A percentile compares a stretch with the other conserved stretches of the same genome.
Conservation (phyloP, 1,284 basidiomycete genomes). For the Austropuccinia psidii region DNA sequence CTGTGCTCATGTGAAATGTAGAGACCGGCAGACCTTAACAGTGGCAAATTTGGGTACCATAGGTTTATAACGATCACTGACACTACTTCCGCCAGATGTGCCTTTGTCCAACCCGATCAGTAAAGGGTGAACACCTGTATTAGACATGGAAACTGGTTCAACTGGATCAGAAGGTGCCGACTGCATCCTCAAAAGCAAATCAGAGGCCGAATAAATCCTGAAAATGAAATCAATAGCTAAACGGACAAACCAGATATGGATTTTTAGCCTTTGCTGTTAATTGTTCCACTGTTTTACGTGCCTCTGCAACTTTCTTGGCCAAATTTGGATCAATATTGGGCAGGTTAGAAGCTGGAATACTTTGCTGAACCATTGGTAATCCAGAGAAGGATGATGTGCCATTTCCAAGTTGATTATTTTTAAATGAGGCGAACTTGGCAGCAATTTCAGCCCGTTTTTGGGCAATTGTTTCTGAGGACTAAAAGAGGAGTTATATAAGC, state of each 20-base stretch:
- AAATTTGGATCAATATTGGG: constrained; percentile 34
- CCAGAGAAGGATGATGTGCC: background rate
- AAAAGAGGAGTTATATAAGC: background rate
- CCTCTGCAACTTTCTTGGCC: constrained; percentile 35
- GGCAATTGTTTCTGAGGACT: constrained; percentile 31
- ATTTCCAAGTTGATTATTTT: background rate
- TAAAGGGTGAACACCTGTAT: constrained; percentile 57
- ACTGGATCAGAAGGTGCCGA: constrained; percentile 37
- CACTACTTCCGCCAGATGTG: constrained; percentile 58
- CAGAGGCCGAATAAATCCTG: background rate
- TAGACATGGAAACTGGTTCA: constrained; percentile 53
- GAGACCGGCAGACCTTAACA: constrained; percentile 58
- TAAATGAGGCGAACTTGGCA: constrained; percentile 34
- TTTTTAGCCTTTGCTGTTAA: constrained; percentile 49
- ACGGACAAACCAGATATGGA: constrained; percentile 63
- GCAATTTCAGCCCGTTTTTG: constrained; percentile 34
- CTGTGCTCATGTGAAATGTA: background rate
- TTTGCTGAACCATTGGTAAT: background rate
- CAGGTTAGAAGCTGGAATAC: background rate
- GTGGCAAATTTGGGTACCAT: constrained; percentile 96
- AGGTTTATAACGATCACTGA: constrained; percentile 83
- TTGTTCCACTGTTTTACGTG: constrained; percentile 29
- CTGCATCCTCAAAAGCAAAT: no score
- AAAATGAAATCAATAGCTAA: background rate
- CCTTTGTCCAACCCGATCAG: constrained; percentile 43